Conservation (phyloP, 2,329 filamentous ascomycete species). For the Penicillium verrucosum region DNA sequence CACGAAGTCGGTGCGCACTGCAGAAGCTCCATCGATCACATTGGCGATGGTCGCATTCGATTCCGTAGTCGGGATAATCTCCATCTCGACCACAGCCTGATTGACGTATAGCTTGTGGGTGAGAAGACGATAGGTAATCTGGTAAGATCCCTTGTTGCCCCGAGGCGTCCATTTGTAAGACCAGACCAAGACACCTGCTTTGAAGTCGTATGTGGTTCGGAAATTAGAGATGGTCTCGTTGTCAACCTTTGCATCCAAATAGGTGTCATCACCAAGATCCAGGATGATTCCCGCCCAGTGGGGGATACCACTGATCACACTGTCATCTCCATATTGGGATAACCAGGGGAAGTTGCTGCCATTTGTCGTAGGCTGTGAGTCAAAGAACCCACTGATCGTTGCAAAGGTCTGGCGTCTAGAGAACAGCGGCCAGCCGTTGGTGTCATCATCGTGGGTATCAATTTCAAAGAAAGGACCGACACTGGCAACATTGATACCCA, state of each 20-base stretch:
- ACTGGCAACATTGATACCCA: slow-evolving; percentile 63
- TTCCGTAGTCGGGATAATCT: slow-evolving; percentile 55
- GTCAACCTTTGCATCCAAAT: slow-evolving; percentile 61
- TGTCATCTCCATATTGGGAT: slow-evolving; percentile 66
- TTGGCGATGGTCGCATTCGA: slow-evolving; percentile 61
- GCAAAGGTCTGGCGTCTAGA: slow-evolving; percentile 62
- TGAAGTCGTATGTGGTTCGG: slow-evolving; percentile 59
- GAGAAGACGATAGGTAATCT: slow-evolving; percentile 64
- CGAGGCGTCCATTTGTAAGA: slow-evolving; percentile 63
- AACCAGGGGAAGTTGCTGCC: slow-evolving; percentile 66
- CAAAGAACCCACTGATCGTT: slow-evolving; percentile 66
- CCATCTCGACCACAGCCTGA: slow-evolving; percentile 58
- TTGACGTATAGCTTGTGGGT: slow-evolving; percentile 62
- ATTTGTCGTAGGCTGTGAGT: slow-evolving; percentile 57
- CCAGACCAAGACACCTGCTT: slow-evolving; percentile 62
- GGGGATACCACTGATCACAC: slow-evolving; percentile 67
- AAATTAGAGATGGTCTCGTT: slow-evolving; percentile 60
- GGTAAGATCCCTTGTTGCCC: slow-evolving; percentile 47
- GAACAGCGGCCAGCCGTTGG: slow-evolving; percentile 67
- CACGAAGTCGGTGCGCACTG: slow-evolving; percentile 61
- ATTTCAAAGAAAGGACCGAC: slow-evolving; percentile 62
- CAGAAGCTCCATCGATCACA: slow-evolving; percentile 64
- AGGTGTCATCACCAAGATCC: slow-evolving; percentile 51
- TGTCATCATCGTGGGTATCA: slow-evolving; percentile 53
- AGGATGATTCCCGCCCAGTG: slow-evolving; percentile 64